A percentile compares a stretch with the other conserved stretches of the same genome.
Conservation (phyloP, 2,329 filamentous ascomycete species). For the Torrubiella hemipterigena region DNA sequence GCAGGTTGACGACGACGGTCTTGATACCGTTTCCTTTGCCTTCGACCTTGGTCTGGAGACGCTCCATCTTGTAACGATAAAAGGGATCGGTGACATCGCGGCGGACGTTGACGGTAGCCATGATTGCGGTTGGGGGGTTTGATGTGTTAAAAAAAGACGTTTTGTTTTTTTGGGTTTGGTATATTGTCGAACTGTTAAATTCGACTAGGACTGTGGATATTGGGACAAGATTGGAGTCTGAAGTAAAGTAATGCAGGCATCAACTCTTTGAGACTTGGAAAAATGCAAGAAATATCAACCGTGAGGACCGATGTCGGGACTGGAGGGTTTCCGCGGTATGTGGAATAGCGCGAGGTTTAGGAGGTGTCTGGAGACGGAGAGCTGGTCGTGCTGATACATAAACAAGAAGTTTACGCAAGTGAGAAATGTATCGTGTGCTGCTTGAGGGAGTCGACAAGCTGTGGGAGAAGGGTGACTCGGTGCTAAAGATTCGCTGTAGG, state of each 20-base stretch:
- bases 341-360: conserved; percentile 95
- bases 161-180: conserved; percentile 1
- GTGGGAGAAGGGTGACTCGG: no score
- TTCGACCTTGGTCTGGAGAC: conserved; percentile 96
- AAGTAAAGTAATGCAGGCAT: conserved; percentile 47
- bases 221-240: no score
- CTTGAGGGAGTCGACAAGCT: no score
- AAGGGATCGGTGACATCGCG: conserved; percentile 97
- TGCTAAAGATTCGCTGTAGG: no score
- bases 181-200: background rate
- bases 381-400: conserved; percentile 96
- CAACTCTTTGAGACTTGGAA: conserved; percentile 29
- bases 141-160: background rate
- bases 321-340: conserved; percentile 90
- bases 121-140: conserved; percentile 42
- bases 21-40: conserved; percentile 99
- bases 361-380: conserved; percentile 89
- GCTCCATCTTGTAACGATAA: conserved; percentile 99
- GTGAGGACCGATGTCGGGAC: conserved; percentile 79
- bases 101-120: conserved; percentile 97
- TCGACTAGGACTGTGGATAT: no score
- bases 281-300: conserved; percentile 52
- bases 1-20: conserved; percentile 91
- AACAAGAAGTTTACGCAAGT: conserved; percentile 48
- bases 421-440: conserved; percentile 19